Base-by-base conservation (phyloP, 2,329 filamentous ascomycete species). In the Cordyceps tenuipes region DNA sequence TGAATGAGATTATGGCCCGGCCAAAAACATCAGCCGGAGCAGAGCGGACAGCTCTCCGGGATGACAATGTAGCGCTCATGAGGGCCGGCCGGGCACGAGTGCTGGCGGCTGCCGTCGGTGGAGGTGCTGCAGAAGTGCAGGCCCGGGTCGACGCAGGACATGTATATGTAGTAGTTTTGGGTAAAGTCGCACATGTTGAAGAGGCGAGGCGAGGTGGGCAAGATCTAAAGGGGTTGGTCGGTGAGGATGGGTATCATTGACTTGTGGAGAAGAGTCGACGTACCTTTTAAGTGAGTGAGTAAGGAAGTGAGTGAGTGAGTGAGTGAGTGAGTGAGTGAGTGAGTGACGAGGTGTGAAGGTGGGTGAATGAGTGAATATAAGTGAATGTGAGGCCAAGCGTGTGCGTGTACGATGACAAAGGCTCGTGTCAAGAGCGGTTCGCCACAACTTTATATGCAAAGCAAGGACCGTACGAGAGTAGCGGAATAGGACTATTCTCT, bases 91-190 rank as follows among this genome's bases (percentile, higher is more conserved):
- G 80, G 68, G 66, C 88, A 91, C 36, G 80, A 76, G 36, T 78
- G 73, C 61, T 83, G 79, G 63, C 78, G 79, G 68, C 77, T 82
- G 60, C 86, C 87, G 66, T 91, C 88, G 57, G 86, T 77, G 1
- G 84, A 84, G 1, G 85, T 89, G 64, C 82, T 79, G 71, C 88
- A 86, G 72, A 89, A 90, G 71, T 91, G 88, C 17, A 82, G 78
- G 46, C 83, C 83, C 0, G 87, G 87, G 68, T 90, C 85, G 60
- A 80, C 73, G 68, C 88, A 91, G 48, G 82, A 79, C 61, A 85
- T 85, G 75, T 90, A 90, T 71, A 91, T 86, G 73, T 89, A 90
- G 71, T 87, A 90, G 73, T 89, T 89, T 68, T 87, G 88, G 68
- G 84, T 87, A 68, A 86, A 89, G 70, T 83, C 78, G 69, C 82